A percentile compares a stretch with the other conserved stretches of the same genome.
Conservation (phyloP, 2,329 filamentous ascomycete species). For the Didymella keratinophila region DNA sequence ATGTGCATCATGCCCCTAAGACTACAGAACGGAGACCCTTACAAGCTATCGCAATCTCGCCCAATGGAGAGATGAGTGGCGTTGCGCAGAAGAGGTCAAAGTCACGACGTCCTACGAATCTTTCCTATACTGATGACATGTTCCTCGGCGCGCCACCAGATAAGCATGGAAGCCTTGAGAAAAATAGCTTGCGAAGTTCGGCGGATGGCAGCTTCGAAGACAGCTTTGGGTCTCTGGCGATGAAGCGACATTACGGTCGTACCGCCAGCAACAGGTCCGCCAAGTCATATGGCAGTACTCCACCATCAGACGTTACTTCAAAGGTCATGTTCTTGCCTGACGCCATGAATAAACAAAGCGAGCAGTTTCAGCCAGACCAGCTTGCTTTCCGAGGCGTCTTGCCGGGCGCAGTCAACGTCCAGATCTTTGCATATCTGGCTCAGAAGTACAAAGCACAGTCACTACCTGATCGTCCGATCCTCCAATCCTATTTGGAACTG, state of each 20-base stretch:
- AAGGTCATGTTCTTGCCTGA: slow-evolving; percentile 61
- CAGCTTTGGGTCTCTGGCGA: slow-evolving; percentile 59
- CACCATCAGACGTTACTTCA: slow-evolving; percentile 57
- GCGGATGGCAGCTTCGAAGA: slow-evolving; percentile 67
- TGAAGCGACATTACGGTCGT: slow-evolving; percentile 58
- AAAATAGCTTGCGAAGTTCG: slow-evolving; percentile 58
- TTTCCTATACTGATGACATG: slow-evolving; percentile 51
- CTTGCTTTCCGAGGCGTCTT: slow-evolving; percentile 59
- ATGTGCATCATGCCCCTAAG: slow-evolving; percentile 66
- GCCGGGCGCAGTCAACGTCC: slow-evolving; percentile 52
- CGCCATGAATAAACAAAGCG: slow-evolving; percentile 55
- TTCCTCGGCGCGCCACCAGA: slow-evolving; percentile 54
- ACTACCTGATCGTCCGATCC: slow-evolving; percentile 49
- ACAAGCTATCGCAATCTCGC: slow-evolving; percentile 65
- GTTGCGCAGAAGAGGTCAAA: slow-evolving; percentile 62
- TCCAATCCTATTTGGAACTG: slow-evolving; percentile 48
- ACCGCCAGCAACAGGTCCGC: slow-evolving; percentile 57
- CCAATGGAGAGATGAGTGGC: slow-evolving; percentile 63
- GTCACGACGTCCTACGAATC: slow-evolving; percentile 51
- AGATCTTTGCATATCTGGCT: slow-evolving; percentile 53
- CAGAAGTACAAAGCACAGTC: slow-evolving; percentile 55
- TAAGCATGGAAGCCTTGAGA: slow-evolving; percentile 56
- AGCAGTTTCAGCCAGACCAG: slow-evolving; percentile 54
- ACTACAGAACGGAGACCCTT: slow-evolving; percentile 65
- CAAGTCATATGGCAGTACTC: slow-evolving; percentile 63